phyloP scores from a whole-genome alignment of 176 grass and related monocot genomes.

The Carex littledalei region DNA sequence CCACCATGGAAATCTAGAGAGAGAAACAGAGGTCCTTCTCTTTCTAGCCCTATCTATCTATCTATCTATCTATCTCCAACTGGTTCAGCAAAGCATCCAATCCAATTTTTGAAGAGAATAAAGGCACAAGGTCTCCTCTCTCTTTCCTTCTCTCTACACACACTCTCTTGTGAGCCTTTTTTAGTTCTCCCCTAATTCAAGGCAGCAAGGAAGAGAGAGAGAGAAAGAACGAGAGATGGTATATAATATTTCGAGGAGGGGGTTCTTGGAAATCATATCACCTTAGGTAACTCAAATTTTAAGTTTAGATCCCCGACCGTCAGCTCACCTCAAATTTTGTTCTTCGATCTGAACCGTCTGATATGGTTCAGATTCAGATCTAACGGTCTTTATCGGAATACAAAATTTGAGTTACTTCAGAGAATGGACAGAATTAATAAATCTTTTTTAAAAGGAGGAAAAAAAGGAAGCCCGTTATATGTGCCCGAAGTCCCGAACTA shows the following conservation, averaged over 20 bases:
- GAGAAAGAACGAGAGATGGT: background rate
- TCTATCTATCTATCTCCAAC: background rate
- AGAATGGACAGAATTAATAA: background rate
- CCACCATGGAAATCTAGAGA: background rate
- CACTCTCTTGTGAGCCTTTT: background rate
- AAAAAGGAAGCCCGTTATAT: background rate
- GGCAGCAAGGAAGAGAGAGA: background rate
- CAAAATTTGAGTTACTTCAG: too few relatives aligned
- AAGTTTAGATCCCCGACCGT: too few relatives aligned
- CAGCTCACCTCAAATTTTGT: too few relatives aligned
- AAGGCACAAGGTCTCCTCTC: slow-evolving; percentile 3
- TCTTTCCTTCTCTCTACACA: background rate
- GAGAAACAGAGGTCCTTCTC: background rate
- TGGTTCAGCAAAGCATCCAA: slow-evolving; percentile 4
- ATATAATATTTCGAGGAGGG: slow-evolving; percentile 3
- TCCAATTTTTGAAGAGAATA: slow-evolving; percentile 20
- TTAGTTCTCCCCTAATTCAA: slow-evolving; percentile 26
- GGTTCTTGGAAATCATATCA: background rate
- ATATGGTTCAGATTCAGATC: too few relatives aligned
- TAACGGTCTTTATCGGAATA: too few relatives aligned
- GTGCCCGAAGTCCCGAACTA: slow-evolving; percentile 12
- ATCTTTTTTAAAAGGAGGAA: too few relatives aligned
- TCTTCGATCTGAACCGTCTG: too few relatives aligned
- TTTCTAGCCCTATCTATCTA: background rate
- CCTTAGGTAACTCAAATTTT: too few relatives aligned